These are phyloP conservation scores for Linnemannia elongata DNA, from an alignment of 192 early-diverging fungal species.

Conservation along the genomic window DNA sequence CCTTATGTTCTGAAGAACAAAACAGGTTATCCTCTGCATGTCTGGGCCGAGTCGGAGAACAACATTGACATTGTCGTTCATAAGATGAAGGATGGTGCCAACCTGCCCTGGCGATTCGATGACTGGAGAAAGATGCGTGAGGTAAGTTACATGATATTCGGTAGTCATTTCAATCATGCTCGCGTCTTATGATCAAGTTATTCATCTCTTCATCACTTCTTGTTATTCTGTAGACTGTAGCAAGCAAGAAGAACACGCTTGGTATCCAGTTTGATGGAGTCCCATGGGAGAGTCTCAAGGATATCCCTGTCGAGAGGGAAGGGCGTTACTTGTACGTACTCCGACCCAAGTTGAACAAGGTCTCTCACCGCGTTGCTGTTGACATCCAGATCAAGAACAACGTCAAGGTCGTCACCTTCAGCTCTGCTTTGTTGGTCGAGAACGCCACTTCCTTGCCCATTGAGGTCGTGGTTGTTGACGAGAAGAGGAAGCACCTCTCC, in stretches of 20 bases:
- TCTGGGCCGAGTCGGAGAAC: slow-evolving; percentile 85
- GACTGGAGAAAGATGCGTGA: slow-evolving; percentile 96
- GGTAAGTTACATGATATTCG: slow-evolving; percentile 58
- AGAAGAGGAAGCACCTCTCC: slow-evolving; percentile 68
- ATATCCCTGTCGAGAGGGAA: slow-evolving; percentile 91
- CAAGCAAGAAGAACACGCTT: slow-evolving; percentile 77
- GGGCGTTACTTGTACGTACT: slow-evolving; percentile 84
- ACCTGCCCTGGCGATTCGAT: slow-evolving; percentile 95
- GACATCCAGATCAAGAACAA: slow-evolving; percentile 90
- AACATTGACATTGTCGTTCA: slow-evolving; percentile 78
- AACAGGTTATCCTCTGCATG: slow-evolving; percentile 89
- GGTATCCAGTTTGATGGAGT: slow-evolving; percentile 88
- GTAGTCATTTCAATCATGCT: background rate
- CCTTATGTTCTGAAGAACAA: slow-evolving; percentile 92
- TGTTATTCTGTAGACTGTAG: slow-evolving; percentile 24
- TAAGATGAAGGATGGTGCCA: slow-evolving; percentile 76
- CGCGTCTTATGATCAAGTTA: background rate
- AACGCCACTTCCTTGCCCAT: slow-evolving; percentile 86
- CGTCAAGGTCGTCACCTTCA: slow-evolving; percentile 93
- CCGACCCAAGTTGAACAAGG: slow-evolving; percentile 82
- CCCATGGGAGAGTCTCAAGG: slow-evolving; percentile 93
- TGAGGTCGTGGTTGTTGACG: slow-evolving; percentile 84
- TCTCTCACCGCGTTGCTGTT: slow-evolving; percentile 87
- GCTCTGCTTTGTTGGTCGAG: slow-evolving; percentile 84
- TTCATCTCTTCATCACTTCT: background rate